Base-by-base conservation (phyloP, 2,329 filamentous ascomycete genomes). In the Nakataea oryzae region DNA sequence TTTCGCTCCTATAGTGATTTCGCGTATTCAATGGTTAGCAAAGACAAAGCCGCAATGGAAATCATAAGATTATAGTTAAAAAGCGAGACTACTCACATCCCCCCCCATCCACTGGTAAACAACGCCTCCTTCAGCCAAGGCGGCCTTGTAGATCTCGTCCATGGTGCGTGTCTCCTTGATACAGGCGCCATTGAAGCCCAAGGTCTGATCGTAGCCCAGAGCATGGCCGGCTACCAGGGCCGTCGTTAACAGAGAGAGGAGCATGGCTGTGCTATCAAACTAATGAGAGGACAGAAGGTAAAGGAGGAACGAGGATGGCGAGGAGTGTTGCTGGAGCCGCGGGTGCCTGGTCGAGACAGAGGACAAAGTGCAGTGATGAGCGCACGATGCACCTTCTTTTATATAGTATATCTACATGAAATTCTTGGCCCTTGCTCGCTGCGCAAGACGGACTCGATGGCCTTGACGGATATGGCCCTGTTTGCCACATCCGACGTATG, bases 101-200 rank as follows among this genome's bases (percentile, higher is more conserved):
- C 79, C 80, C 2, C 79, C 79, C 57, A 78, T 78, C 76, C 76
- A 80, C 6, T 76, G 62, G 0, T 76, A 80, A 5, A 82, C 73
- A 1, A 74, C 69, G 2, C 74, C 75, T 5, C 76, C 75, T 58
- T 83, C 81, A 1, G 73, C 71, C 24, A 81, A 66, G 0, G 81
- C 81, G 5, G 79, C 79, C 54, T 76, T 60, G 67, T 84, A 74
- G 13, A 84, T 79, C 57, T 81, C 72, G 17, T 83, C 78, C 1
- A 83, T 65, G 1, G 75, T 74, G 24, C 80, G 58, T 54, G 62
- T 61, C 62, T 65, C 55, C 32, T 63, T 64, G 63, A 70, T n/a
- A 64, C 62, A 47, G 63, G 56, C 26, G 5, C 27, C 34, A 29
- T 59, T 13, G 29, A 59, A 62, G 12, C 55, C 57, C 3, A 58